Base-by-base conservation (phyloP, 1,284 basidiomycete species). In the Ustilago sp. region DNA sequence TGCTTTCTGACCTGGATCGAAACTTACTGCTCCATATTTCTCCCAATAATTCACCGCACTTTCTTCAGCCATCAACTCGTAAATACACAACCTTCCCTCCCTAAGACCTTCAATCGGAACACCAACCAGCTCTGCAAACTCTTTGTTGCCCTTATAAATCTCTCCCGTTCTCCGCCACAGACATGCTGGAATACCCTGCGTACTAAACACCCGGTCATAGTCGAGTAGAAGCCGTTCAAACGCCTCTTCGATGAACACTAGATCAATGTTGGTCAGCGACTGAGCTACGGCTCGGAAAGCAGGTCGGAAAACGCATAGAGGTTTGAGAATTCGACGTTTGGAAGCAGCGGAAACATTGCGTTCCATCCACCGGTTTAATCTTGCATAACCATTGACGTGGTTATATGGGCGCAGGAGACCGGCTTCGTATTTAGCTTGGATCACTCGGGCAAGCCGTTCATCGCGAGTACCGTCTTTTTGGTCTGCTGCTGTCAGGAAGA, bases 41-140 rank as follows among this genome's bases (percentile, higher is more conserved):
- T 96, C 94, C 93, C 94, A 98, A 85, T 97, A 99, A 86, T 98
- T 95, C 31, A 98, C 95, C 2, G 95, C 94, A 6, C 92, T 93
- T 85, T 98, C 95, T 50, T 86, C 86, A 12, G 83, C 82, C 86
- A 87, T 87, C 61, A 98, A 89, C 86, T 99, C 96, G 87, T 98
- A 98, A 63, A 99, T 98, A 81, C 95, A 97, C 52, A 98, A 87
- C 57, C 94, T 91, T 1, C 96, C 96, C 88, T 93, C 93, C 17
- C 93, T 90, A 84, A 94, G 89, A 89, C 91, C 91, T 74, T 91
- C 90, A 35, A 93, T 92, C 70, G 93, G 92, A 2, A 94, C 89
- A 2, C 93, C 93, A 7, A 95, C 92, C 2, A 96, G 88, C 80
- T 94, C 93, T 4, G 93, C 92, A 86, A 96, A 96, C 87, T 98